Evolutionary conservation across 1,139 yeast species (phyloP).

Genomic region (Suhomyces wounanorum): DNA sequence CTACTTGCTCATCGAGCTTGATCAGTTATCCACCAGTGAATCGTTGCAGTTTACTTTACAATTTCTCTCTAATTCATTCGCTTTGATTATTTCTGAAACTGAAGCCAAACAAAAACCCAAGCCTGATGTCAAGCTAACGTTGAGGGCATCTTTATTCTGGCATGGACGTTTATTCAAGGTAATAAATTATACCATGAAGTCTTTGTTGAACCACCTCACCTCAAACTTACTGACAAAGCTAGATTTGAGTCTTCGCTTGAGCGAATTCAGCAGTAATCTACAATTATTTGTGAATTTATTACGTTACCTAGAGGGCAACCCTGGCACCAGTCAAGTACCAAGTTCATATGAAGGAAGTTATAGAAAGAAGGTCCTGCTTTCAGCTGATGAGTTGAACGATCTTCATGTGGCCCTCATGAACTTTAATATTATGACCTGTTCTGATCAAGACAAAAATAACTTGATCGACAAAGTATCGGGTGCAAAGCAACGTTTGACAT

Average conservation of each 20-base stretch:
- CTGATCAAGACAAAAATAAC: slow-evolving; percentile 12
- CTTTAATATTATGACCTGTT: slow-evolving; percentile 19
- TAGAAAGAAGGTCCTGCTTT: slow-evolving; percentile 1
- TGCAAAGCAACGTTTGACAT: slow-evolving; percentile 14
- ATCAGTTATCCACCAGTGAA: slow-evolving; percentile 41
- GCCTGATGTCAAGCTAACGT: slow-evolving; percentile 14
- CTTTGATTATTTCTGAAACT: slow-evolving; percentile 34
- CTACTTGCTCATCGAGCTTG: slow-evolving; percentile 43
- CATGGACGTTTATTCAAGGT: slow-evolving; percentile 39
- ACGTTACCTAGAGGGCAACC: slow-evolving; percentile 18
- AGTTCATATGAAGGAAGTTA: not conserved
- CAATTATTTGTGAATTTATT: slow-evolving; percentile 26
- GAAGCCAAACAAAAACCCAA: slow-evolving; percentile 9
- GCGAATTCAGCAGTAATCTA: slow-evolving; percentile 25
- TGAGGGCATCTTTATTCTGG: slow-evolving; percentile 31
- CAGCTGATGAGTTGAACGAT: slow-evolving; percentile 15
- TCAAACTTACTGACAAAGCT: slow-evolving; percentile 12
- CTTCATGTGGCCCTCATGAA: slow-evolving; percentile 20
- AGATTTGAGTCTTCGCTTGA: slow-evolving; percentile 20
- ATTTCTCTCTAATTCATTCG: slow-evolving; percentile 43
- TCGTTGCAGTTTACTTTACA: slow-evolving; percentile 46
- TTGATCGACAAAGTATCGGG: slow-evolving; percentile 8
- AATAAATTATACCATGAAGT: slow-evolving; percentile 30
- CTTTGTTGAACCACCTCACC: slow-evolving; percentile 25
- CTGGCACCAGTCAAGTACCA: not conserved